A percentile compares a stretch with the other conserved stretches of the same genome.
These are phyloP conservation scores for Calocera viscosa DNA, from an alignment of 768 basidiomycete species.

Conservation along the genomic window DNA sequence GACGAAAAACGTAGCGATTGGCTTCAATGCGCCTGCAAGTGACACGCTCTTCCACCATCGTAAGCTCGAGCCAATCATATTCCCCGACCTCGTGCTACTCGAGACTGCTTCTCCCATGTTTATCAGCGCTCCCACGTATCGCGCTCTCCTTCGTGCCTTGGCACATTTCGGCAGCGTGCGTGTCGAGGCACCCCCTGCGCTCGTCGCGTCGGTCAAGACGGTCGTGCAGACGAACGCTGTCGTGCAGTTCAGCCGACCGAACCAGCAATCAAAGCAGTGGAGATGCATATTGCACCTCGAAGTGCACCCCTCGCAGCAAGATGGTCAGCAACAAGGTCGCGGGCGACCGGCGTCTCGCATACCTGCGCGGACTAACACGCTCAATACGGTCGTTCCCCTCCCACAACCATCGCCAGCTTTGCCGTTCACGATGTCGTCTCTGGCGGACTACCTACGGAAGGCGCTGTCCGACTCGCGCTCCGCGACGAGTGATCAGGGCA, in stretches of 20 bases:
- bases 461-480: background rate
- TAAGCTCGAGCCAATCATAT: background rate
- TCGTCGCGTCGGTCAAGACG: background rate
- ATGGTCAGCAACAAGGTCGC: background rate
- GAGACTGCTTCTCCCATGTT: background rate
- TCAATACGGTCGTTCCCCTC: background rate
- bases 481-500: background rate
- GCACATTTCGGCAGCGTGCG: background rate
- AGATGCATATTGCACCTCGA: background rate
- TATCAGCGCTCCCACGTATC: background rate
- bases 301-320: constrained; percentile 1
- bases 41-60: background rate
- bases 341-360: background rate
- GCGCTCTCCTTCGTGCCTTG: background rate
- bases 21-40: background rate
- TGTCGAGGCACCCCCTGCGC: background rate
- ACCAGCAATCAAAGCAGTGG: background rate
- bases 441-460: background rate
- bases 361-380: background rate
- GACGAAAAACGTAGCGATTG: background rate
- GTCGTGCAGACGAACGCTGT: constrained; percentile 3
- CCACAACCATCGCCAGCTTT: background rate
- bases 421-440: background rate
- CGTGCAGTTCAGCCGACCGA: background rate
- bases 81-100: constrained; percentile 2